Percentiles rank a stretch among this genome's conserved stretches.
phyloP scores from a whole-genome alignment of 2,329 filamentous ascomycete genomes.

The Scorias spongiosa region DNA sequence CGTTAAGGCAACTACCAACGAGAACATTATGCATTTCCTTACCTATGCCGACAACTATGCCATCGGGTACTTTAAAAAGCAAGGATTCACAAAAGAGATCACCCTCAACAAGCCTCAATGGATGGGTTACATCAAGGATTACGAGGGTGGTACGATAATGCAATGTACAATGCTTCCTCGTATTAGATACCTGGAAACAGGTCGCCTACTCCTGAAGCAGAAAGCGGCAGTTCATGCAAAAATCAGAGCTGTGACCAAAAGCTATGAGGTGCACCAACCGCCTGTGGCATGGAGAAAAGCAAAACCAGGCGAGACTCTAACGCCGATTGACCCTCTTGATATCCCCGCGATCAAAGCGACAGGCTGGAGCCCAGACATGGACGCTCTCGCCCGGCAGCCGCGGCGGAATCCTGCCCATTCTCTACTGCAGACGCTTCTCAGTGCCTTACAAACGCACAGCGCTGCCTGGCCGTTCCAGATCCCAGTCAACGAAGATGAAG shows the following conservation, averaged over 20 bases:
- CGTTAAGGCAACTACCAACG: conserved; percentile 81
- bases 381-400: conserved; percentile 84
- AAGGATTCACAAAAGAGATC: conserved; percentile 97
- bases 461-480: conserved; percentile 89
- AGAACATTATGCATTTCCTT: conserved; percentile 81
- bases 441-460: conserved; percentile 86
- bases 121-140: conserved; percentile 99
- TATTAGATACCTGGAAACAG: conserved; percentile 83
- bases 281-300: conserved; percentile 68
- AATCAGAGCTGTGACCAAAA: conserved; percentile 79
- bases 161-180: conserved; percentile 95
- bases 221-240: conserved; percentile 92
- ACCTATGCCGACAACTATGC: conserved; percentile 99
- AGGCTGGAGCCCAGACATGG: conserved; percentile 96
- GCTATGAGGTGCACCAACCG: conserved; percentile 71
- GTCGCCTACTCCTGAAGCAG: conserved; percentile 90
- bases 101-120: conserved; percentile 77
- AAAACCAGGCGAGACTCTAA: conserved; percentile 34
- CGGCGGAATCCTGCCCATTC: conserved; percentile 95
- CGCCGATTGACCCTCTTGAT: conserved; percentile 66
- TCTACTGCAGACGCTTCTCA: conserved; percentile 79
- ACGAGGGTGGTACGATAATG: conserved; percentile 98
- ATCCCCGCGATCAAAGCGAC: conserved; percentile 79
- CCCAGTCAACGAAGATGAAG: conserved; percentile 88
- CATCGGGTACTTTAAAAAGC: conserved; percentile 98